Base-by-base conservation (phyloP, 768 basidiomycete genomes). In the Collybia sordida region DNA sequence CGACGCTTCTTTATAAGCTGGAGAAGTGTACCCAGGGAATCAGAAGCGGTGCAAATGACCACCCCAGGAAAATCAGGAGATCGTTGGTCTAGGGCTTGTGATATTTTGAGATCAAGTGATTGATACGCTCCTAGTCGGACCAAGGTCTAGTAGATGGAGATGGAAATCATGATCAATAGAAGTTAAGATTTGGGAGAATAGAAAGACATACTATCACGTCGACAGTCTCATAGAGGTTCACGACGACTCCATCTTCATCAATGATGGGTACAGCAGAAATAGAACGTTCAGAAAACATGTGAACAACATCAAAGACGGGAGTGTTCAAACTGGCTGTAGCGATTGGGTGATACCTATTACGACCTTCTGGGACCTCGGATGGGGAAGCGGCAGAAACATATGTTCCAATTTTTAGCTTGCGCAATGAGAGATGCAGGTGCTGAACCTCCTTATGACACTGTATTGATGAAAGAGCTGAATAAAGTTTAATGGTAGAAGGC, bases 231-330 rank as follows among this genome's bases (percentile, higher is more conserved):
- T 98, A 99, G 42, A 99, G 70, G 64, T 99, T 95, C 56, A 98
- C 80, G 36, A 99, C 97, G 46, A 94, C 80, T 7, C 96, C 96
- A 6, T 93, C 81, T 50, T 89, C 83, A 59, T 99, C 92, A 24
- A 98, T 79, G 63, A 99, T 98, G 6, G 97, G 97, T 4, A 99
- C 96, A 4, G 96, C 96, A 7, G 92, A 94, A 58, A 99, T 97
- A 22, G 94, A 88, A 37, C 88, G 82, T 67, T 94, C 90, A 0
- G 93, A 96, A 67, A 98, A 98, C 88, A 96, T 93, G 63, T 99
- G 97, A 2, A 98, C 97, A 52, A 98, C 93, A 61, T 98, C 94
- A 60, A 97, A 98, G 2, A 99, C 97, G 23, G 90, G 88, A 0
- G 96, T 97, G 49, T 85, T 74, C 61, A 96, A 75, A 25, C 85